These are phyloP conservation scores for Cystobasidiaceae sp. DNA, from an alignment of 1,284 basidiomycete genomes.

Conservation along the genomic window DNA sequence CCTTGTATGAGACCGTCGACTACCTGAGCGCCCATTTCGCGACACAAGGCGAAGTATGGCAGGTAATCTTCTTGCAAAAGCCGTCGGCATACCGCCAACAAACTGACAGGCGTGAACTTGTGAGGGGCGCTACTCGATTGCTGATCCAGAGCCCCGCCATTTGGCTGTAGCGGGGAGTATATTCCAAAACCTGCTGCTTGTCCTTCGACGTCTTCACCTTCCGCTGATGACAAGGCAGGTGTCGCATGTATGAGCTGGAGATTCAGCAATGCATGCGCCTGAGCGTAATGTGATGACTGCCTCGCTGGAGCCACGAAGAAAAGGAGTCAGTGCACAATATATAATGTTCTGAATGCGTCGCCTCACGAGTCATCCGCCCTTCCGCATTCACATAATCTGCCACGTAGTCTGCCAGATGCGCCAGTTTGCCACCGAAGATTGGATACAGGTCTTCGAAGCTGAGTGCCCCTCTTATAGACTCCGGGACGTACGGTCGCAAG, in stretches of 20 bases:
- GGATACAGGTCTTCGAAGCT: conserved; percentile 67
- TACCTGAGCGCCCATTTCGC: conserved; percentile 66
- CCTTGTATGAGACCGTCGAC: conserved; percentile 73
- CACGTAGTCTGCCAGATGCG: conserved; percentile 70
- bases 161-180: conserved; percentile 54
- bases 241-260: conserved; percentile 41
- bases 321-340: conserved; percentile 44
- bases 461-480: conserved; percentile 53
- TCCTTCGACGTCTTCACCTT: conserved; percentile 16
- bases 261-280: conserved; percentile 41
- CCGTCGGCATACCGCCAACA: conserved; percentile 64
- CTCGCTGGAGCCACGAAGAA: conserved; percentile 31
- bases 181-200: conserved; percentile 35
- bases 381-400: conserved; percentile 58
- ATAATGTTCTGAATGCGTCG: conserved; percentile 58
- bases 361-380: conserved; percentile 27
- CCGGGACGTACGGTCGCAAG: conserved; percentile 60
- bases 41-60: conserved; percentile 68
- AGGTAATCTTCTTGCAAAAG: conserved; percentile 55
- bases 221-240: conserved; percentile 17
- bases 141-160: conserved; percentile 47
- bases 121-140: conserved; percentile 24
- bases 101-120: conserved; percentile 48
- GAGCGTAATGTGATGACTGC: conserved; percentile 39
- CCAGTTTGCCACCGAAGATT: conserved; percentile 72